phyloP scores from a whole-genome alignment of 2,329 filamentous ascomycete species.

The Pseudocercospora fuligena region DNA sequence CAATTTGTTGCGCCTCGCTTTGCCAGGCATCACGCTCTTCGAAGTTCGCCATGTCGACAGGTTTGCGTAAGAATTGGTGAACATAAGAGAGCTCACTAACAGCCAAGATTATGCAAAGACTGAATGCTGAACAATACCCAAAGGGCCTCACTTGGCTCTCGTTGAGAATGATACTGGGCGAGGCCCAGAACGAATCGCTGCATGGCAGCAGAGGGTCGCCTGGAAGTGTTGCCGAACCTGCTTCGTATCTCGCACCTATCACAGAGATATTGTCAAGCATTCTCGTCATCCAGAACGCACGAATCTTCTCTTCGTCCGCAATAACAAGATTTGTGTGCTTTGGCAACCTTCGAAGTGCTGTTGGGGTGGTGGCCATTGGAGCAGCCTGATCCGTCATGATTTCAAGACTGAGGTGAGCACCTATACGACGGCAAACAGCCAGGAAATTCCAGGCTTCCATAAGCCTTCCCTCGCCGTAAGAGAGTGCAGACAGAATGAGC shows the following conservation, averaged over 20 bases:
- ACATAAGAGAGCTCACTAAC: conserved; percentile 36
- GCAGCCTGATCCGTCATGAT: not conserved
- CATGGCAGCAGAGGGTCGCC: conserved; percentile 34
- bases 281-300: conserved; percentile 47
- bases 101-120: conserved; percentile 35
- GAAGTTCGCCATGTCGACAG: conserved; percentile 34
- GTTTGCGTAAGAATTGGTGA: conserved; percentile 36
- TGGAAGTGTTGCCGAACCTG: conserved; percentile 36
- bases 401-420: conserved; percentile 1
- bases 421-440: conserved; percentile 36
- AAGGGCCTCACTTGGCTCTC: conserved; percentile 15
- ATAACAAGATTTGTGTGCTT: conserved; percentile 35
- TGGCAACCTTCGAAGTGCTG: conserved; percentile 15
- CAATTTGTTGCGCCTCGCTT: conserved; percentile 33
- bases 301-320: conserved; percentile 43
- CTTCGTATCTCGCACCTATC: conserved; percentile 34
- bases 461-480: conserved; percentile 40
- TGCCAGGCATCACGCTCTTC: conserved; percentile 35
- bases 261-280: conserved; percentile 43
- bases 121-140: conserved; percentile 33
- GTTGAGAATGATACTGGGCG: conserved; percentile 32
- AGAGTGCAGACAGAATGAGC: conserved; percentile 39
- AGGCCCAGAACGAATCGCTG: conserved; percentile 37
- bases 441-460: conserved; percentile 43
- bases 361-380: conserved; percentile 14